phyloP scores from a whole-genome alignment of 2,329 filamentous ascomycete species.

The Aureobasidium vineae region DNA sequence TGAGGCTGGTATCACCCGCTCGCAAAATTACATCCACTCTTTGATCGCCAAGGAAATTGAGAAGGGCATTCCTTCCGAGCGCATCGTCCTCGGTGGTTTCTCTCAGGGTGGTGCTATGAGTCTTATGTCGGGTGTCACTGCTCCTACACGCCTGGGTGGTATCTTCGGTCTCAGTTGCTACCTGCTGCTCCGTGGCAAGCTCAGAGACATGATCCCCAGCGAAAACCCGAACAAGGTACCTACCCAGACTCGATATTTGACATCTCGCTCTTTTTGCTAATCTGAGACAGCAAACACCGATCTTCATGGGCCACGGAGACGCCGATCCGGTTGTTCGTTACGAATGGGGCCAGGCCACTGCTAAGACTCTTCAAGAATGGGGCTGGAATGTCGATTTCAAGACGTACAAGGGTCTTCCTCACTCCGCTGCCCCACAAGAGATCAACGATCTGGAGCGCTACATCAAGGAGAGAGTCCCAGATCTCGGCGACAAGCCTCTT shows the following conservation, averaged over 20 bases:
- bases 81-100: slow-evolving; percentile 84
- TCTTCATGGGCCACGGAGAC: slow-evolving; percentile 89
- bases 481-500: slow-evolving; percentile 42
- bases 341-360: slow-evolving; percentile 66
- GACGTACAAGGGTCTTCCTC: slow-evolving; percentile 71
- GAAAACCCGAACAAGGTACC: slow-evolving; percentile 42
- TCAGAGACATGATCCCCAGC: slow-evolving; percentile 57
- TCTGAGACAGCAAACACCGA: slow-evolving; percentile 61
- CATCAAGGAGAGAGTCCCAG: slow-evolving; percentile 54
- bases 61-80: slow-evolving; percentile 73
- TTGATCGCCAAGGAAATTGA: slow-evolving; percentile 80
- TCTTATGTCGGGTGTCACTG: slow-evolving; percentile 75
- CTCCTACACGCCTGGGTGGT: slow-evolving; percentile 72
- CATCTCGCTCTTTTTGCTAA: neutral
- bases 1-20: slow-evolving; percentile 69
- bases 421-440: slow-evolving; percentile 74
- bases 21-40: slow-evolving; percentile 70
- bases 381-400: slow-evolving; percentile 74
- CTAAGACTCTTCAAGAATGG: slow-evolving; percentile 63
- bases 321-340: slow-evolving; percentile 70
- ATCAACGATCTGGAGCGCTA: slow-evolving; percentile 76
- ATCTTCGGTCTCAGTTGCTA: slow-evolving; percentile 85
- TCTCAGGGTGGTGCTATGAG: slow-evolving; percentile 86
- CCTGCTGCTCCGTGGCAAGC: slow-evolving; percentile 66
- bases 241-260: neutral